Evolutionary conservation across 805 yeast genomes (phyloP).

Genomic region (Ogataea nakhonphanomensis): DNA sequence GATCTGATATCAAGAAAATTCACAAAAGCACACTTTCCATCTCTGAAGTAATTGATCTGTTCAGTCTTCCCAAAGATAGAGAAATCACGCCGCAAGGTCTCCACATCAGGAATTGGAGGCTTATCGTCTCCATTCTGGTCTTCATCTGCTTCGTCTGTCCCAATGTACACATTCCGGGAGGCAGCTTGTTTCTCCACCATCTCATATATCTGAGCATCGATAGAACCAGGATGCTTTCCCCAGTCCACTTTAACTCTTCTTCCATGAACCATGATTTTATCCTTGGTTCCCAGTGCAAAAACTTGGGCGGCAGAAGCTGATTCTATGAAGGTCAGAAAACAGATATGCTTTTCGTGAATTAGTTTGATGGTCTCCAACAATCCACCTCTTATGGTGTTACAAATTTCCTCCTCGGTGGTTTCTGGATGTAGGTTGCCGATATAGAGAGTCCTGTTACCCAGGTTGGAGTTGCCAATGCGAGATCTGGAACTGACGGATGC

Average conservation of each 20-base stretch:
- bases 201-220: slow-evolving; percentile 49
- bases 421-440: slow-evolving; percentile 63
- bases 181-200: slow-evolving; percentile 66
- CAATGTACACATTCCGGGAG: slow-evolving; percentile 72
- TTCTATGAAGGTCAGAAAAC: slow-evolving; percentile 69
- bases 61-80: slow-evolving; percentile 66
- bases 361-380: slow-evolving; percentile 55
- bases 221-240: slow-evolving; percentile 68
- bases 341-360: slow-evolving; percentile 49
- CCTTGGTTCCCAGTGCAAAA: slow-evolving; percentile 46
- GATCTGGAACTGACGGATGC: background rate
- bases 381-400: slow-evolving; percentile 79
- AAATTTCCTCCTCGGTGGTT: slow-evolving; percentile 67
- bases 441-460: slow-evolving; percentile 64
- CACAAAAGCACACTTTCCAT: slow-evolving; percentile 70
- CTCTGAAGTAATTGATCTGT: slow-evolving; percentile 68
- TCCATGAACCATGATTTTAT: slow-evolving; percentile 60
- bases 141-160: slow-evolving; percentile 45
- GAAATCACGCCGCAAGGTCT: slow-evolving; percentile 56
- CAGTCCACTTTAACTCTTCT: slow-evolving; percentile 64
- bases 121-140: slow-evolving; percentile 28
- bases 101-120: slow-evolving; percentile 43
- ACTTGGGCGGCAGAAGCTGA: slow-evolving; percentile 64
- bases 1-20: slow-evolving; percentile 62
- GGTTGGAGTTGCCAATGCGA: slow-evolving; percentile 9